A percentile compares a stretch with the other conserved stretches of the same genome.
Conservation (phyloP, 2,329 filamentous ascomycete genomes). For the Monilinia fructicola region DNA sequence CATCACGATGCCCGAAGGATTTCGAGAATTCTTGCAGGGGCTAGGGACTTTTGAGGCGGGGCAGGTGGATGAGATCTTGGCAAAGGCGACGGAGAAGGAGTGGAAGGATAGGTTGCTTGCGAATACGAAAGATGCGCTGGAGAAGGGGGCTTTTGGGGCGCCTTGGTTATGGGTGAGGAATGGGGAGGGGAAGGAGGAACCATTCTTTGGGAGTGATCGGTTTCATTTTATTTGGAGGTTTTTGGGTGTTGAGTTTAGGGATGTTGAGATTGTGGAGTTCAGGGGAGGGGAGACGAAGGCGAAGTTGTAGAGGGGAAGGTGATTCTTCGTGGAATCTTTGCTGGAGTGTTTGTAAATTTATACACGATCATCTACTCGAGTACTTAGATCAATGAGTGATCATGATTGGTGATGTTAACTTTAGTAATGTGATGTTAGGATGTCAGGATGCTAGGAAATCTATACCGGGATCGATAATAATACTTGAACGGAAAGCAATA, state of each 20-base stretch:
- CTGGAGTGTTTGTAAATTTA: background rate
- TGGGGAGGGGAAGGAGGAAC: constrained; percentile 56
- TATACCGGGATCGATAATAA: no score
- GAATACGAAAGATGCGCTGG: constrained; percentile 61
- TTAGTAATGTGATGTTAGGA: no score
- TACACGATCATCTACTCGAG: no score
- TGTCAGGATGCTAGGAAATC: no score
- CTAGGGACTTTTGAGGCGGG: constrained; percentile 46
- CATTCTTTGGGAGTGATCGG: constrained; percentile 76
- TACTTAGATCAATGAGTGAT: no score
- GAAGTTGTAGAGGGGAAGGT: background rate
- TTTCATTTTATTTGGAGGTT: constrained; percentile 69
- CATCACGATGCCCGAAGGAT: constrained; percentile 57
- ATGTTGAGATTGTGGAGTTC: constrained; percentile 52
- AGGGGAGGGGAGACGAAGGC: constrained; percentile 25
- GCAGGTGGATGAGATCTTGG: constrained; percentile 57
- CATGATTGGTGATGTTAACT: no score
- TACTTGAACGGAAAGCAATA: no score
- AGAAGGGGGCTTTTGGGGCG: constrained; percentile 69
- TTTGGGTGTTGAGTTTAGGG: constrained; percentile 59
- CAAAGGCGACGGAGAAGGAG: constrained; percentile 50
- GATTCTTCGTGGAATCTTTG: background rate
- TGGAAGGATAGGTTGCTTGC: constrained; percentile 55
- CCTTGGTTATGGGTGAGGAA: constrained; percentile 74
- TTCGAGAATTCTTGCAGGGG: constrained; percentile 46